These are phyloP conservation scores for Aspergillus sp. DNA, from an alignment of 2,329 filamentous ascomycete species.

Conservation along the genomic window DNA sequence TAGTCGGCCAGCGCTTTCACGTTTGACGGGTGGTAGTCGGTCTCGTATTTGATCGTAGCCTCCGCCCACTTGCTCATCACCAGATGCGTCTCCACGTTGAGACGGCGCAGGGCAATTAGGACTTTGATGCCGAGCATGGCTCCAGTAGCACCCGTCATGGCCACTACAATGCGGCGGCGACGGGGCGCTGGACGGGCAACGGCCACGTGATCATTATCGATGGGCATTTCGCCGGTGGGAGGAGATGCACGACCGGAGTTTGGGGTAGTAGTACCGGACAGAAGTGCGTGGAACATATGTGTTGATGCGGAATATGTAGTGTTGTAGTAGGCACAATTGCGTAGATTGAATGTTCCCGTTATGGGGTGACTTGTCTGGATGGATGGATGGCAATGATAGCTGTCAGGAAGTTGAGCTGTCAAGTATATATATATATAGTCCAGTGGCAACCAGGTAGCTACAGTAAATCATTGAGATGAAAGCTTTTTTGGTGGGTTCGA, in stretches of 20 bases:
- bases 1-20: slow-evolving; percentile 43
- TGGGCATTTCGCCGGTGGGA: slow-evolving; percentile 6
- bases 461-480: background rate
- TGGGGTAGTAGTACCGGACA: slow-evolving; percentile 22
- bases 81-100: slow-evolving; percentile 52
- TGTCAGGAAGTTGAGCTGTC: background rate
- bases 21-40: slow-evolving; percentile 40
- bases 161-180: slow-evolving; percentile 44
- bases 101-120: slow-evolving; percentile 43
- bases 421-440: background rate
- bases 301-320: background rate
- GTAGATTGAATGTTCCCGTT: background rate
- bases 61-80: slow-evolving; percentile 54
- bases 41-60: slow-evolving; percentile 52
- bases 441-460: background rate
- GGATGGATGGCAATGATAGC: background rate
- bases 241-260: slow-evolving; percentile 21
- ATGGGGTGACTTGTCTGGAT: background rate
- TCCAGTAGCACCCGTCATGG: slow-evolving; percentile 55
- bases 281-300: slow-evolving; percentile 13
- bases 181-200: slow-evolving; percentile 3
- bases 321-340: background rate
- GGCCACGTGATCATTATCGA: background rate
- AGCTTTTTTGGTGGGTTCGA: background rate
- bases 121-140: slow-evolving; percentile 47